A percentile compares a stretch with the other conserved stretches of the same genome.
Evolutionary conservation across 73 alveolate genomes (phyloP).

Genomic region (Tetrahymena malaccensis): DNA sequence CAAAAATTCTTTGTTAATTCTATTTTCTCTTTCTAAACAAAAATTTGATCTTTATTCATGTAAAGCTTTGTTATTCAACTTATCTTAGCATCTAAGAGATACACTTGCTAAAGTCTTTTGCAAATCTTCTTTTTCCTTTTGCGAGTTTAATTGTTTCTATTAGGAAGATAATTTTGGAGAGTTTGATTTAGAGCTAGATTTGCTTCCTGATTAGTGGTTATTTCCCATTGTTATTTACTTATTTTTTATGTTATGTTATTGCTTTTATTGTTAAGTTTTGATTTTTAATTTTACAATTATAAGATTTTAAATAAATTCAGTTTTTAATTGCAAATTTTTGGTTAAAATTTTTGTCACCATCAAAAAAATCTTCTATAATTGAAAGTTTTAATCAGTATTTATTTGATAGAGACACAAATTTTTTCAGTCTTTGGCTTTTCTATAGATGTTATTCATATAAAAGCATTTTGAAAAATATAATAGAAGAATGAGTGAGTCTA

Average conservation of each 20-base stretch:
- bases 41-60: not conserved
- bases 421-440: not conserved
- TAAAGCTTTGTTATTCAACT: not conserved
- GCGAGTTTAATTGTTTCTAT: not conserved
- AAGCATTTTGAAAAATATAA: too few species aligned
- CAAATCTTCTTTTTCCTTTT: not conserved
- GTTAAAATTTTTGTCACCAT: not conserved
- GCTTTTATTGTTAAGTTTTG: not conserved
- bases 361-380: not conserved
- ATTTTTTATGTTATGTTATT: not conserved
- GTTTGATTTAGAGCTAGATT: not conserved
- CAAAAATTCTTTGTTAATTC: not conserved
- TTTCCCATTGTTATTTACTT: not conserved
- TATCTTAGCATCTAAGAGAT: not conserved
- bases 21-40: not conserved
- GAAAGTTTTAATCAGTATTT: not conserved
- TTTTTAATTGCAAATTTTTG: too few species aligned
- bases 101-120: not conserved
- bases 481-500: not conserved
- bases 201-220: not conserved
- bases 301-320: too few species aligned
- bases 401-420: not conserved
- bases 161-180: not conserved
- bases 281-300: too few species aligned
- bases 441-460: not conserved